A percentile compares a stretch with the other conserved stretches of the same genome.
These are phyloP conservation scores for Hyparrhenia diplandra DNA, from an alignment of 176 grass and related monocot genomes.

Conservation along the genomic window DNA sequence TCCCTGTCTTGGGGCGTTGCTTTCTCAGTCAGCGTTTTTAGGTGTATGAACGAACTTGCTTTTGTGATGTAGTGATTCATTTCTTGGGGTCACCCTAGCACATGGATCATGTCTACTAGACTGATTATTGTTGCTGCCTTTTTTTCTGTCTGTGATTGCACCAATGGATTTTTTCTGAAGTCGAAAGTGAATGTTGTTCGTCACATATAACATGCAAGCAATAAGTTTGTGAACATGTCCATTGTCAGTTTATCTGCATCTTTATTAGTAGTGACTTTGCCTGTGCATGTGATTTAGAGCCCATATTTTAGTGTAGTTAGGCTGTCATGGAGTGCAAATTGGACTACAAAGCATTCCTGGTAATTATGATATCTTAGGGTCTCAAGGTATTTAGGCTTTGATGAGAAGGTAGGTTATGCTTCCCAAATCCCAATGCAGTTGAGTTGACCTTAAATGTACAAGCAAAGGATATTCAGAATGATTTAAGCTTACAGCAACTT, in stretches of 20 bases:
- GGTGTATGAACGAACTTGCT: background rate
- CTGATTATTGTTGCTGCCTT: background rate
- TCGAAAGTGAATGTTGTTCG: background rate
- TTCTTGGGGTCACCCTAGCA: background rate
- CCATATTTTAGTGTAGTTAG: background rate
- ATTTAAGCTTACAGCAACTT: background rate
- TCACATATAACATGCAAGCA: background rate
- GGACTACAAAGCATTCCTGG: background rate
- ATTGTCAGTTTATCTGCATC: background rate
- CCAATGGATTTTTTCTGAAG: background rate
- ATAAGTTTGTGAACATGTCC: background rate
- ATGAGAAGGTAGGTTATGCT: background rate
- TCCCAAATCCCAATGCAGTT: constrained; percentile 15
- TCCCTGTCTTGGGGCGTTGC: background rate
- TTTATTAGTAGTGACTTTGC: background rate
- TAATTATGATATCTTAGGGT: background rate
- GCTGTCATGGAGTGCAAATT: background rate
- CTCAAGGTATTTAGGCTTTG: background rate
- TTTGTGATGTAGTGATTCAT: background rate
- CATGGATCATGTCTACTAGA: background rate
- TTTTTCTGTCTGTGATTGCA: background rate
- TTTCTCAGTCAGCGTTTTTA: background rate
- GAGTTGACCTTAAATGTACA: constrained; percentile 6
- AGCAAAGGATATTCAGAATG: background rate
- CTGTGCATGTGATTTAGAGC: background rate